Percentiles rank a stretch among this genome's conserved stretches.
These are phyloP conservation scores for Amaranthus cruentus DNA, from an alignment of 148 eudicot genomes.

Conservation along the genomic window DNA sequence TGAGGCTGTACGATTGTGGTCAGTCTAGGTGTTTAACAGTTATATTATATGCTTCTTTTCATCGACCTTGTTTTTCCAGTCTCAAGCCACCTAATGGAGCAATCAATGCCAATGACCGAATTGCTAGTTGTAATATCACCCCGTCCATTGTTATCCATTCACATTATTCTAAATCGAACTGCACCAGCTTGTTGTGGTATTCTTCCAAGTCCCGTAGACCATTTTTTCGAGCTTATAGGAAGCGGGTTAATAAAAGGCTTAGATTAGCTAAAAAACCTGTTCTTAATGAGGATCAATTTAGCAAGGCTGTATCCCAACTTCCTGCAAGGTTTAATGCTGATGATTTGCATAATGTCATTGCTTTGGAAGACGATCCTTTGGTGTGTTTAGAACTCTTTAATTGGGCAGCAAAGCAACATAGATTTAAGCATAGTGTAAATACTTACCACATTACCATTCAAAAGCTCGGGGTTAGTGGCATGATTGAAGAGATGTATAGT, in stretches of 20 bases:
- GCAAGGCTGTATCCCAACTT: conserved; percentile 46
- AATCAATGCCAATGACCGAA: background rate
- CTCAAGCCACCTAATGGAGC: background rate
- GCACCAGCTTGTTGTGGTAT: conserved; percentile 13
- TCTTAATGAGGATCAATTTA: conserved; percentile 48
- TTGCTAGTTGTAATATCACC: background rate
- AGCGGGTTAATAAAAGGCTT: conserved; percentile 43
- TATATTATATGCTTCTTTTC: conserved; percentile 1
- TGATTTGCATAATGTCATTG: conserved; percentile 51
- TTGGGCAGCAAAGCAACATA: conserved; percentile 64
- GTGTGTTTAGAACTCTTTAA: conserved; percentile 71
- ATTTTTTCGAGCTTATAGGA: conserved; percentile 40
- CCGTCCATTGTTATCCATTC: background rate
- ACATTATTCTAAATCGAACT: background rate
- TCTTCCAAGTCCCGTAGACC: conserved; percentile 27
- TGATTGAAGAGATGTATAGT: conserved; percentile 73
- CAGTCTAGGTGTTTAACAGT: background rate
- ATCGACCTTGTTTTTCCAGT: conserved; percentile 7
- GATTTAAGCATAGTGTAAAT: conserved; percentile 54
- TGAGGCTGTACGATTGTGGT: conserved; percentile 6
- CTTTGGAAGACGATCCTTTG: conserved; percentile 48
- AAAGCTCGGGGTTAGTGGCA: conserved; percentile 65
- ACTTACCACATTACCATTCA: conserved; percentile 60
- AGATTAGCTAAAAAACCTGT: conserved; percentile 47
- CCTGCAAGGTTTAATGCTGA: conserved; percentile 70